These are phyloP conservation scores for Salix viminalis DNA, from an alignment of 345 rosid species.

Conservation along the genomic window DNA sequence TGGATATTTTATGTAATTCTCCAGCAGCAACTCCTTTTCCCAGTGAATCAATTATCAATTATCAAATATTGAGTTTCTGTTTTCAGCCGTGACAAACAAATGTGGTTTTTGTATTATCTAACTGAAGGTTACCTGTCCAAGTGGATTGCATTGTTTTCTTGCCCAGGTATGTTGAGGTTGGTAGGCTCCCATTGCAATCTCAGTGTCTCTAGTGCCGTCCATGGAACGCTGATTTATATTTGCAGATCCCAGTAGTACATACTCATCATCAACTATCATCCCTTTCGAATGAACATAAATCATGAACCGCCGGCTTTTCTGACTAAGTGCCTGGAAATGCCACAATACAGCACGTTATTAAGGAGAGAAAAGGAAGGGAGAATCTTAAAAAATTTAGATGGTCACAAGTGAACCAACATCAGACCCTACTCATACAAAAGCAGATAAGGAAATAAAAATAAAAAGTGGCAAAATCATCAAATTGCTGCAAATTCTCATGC, in stretches of 20 bases:
- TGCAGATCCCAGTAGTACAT: slow-evolving; percentile 83
- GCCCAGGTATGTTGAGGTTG: slow-evolving; percentile 95
- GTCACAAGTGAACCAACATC: neutral
- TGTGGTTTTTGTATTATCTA: neutral
- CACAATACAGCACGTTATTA: slow-evolving; percentile 12
- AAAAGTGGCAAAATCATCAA: neutral
- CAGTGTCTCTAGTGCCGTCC: slow-evolving; percentile 95
- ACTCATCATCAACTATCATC: slow-evolving; percentile 91
- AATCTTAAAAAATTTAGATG: neutral
- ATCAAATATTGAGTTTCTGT: neutral
- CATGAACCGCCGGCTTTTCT: slow-evolving; percentile 76
- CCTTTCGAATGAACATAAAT: slow-evolving; percentile 97
- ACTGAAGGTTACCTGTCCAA: slow-evolving; percentile 61
- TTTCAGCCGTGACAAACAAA: neutral
- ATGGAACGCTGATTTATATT: slow-evolving; percentile 95
- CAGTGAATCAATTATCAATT: neutral
- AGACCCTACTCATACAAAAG: neutral
- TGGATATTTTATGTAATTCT: neutral
- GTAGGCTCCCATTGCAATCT: slow-evolving; percentile 98
- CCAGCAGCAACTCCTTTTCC: neutral
- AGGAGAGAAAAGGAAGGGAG: neutral
- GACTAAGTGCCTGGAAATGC: slow-evolving; percentile 47
- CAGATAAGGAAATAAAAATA: neutral
- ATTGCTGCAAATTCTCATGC: neutral
- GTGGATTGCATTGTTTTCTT: slow-evolving; percentile 50